phyloP scores from a whole-genome alignment of 2,329 filamentous ascomycete species.

The Penicillium sp. region DNA sequence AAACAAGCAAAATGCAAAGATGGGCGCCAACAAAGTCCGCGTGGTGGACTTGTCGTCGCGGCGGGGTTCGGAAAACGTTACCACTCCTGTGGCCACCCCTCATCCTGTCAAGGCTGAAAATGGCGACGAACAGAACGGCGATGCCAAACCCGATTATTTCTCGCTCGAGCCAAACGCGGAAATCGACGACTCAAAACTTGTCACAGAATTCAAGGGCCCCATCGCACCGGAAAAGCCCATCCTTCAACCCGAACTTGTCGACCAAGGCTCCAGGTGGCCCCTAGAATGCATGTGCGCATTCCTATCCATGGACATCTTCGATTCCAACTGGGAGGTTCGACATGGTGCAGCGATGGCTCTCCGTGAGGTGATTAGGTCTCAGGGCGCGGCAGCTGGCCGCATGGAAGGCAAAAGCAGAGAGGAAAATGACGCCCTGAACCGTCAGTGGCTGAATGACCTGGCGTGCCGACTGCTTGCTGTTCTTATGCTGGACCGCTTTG shows the following conservation, averaged over 20 bases:
- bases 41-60: conserved; percentile 79
- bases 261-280: conserved; percentile 83
- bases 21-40: conserved; percentile 81
- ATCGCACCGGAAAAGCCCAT: conserved; percentile 77
- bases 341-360: conserved; percentile 95
- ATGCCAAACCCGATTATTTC: conserved; percentile 76
- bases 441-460: conserved; percentile 85
- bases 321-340: conserved; percentile 87
- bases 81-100: conserved; percentile 53
- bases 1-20: conserved; percentile 81
- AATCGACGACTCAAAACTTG: conserved; percentile 86
- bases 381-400: conserved; percentile 82
- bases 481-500: conserved; percentile 94
- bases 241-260: conserved; percentile 69
- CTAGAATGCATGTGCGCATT: conserved; percentile 92
- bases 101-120: conserved; percentile 58
- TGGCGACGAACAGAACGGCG: conserved; percentile 55
- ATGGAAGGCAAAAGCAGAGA: conserved; percentile 60
- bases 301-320: conserved; percentile 87
- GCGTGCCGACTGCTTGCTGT: conserved; percentile 94
- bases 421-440: conserved; percentile 76
- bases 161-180: conserved; percentile 73
- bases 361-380: conserved; percentile 84
- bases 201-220: conserved; percentile 91
- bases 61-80: conserved; percentile 59